phyloP scores from a whole-genome alignment of 2,329 filamentous ascomycete genomes.

The Aspergillus novofumigatus region DNA sequence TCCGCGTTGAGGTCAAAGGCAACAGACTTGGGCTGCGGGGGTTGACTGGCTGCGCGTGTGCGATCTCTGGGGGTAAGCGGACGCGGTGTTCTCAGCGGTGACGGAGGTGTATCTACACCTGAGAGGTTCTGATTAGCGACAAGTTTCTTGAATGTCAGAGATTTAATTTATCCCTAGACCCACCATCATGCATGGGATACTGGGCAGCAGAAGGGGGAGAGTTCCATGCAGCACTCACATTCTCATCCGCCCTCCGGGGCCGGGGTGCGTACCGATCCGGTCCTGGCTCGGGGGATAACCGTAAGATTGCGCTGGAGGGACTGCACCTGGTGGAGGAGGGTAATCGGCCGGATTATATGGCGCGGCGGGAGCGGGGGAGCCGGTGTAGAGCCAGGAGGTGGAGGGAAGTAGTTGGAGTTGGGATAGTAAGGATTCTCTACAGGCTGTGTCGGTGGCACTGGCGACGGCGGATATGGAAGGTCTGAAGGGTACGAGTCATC shows the following conservation, averaged over 20 bases:
- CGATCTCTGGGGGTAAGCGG: constrained; percentile 4
- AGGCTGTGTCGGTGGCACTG: constrained; percentile 28
- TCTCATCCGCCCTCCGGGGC: constrained; percentile 43
- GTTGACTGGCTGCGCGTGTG: constrained; percentile 20
- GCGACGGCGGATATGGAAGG: constrained; percentile 33
- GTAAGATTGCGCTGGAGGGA: constrained; percentile 35
- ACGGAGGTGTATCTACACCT: constrained; percentile 16
- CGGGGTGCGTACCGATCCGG: constrained; percentile 38
- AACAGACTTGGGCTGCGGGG: constrained; percentile 31
- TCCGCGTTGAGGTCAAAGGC: constrained; percentile 26
- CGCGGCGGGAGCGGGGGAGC: constrained; percentile 21
- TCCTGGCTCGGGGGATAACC: constrained; percentile 33
- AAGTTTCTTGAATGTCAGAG: not conserved
- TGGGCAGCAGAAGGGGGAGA: constrained; percentile 33
- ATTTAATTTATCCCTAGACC: constrained; percentile 26
- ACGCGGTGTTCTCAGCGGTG: constrained; percentile 8
- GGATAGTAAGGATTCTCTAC: constrained; percentile 38
- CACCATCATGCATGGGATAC: constrained; percentile 40
- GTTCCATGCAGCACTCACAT: constrained; percentile 46
- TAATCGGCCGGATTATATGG: constrained; percentile 39
- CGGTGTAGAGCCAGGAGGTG: constrained; percentile 35
- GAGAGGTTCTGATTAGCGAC: constrained; percentile 9
- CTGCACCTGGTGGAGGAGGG: constrained; percentile 39
- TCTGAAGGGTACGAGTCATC: constrained; percentile 38
- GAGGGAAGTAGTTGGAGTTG: constrained; percentile 39